Base-by-base conservation (phyloP, 169 alveolate species). In the Eimeria mitis region DNA sequence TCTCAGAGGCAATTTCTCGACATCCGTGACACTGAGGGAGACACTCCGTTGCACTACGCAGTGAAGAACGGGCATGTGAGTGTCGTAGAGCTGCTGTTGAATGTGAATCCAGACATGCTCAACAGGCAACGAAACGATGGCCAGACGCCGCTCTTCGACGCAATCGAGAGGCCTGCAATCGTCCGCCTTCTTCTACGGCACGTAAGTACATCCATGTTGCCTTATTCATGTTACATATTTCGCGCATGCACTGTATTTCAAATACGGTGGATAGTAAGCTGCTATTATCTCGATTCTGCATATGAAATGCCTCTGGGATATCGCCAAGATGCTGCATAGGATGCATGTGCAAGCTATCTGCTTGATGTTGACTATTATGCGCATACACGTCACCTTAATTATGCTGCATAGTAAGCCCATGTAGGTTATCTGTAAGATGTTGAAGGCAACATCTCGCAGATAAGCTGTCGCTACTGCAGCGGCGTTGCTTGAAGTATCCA, bases 11-110 rank as follows among this genome's bases (percentile, higher is more conserved):
- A 31, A 44, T 87, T 61, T 31, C 83, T 87, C 25, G 61, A 37
- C n/a, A 87, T 87, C 8, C 68, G 92, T 19, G 92, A 87, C 81
- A 87, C 23, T 28, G 81, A 61, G 34, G 92, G 92, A 16, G 92
- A 87, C 81, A 87, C 92, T 9, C 92, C 92, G 44, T 65, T 87
- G 81, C 92, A 87, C 65, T 61, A 87, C 37, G 92, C 92, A 37
- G 92, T 65, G n/a, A 87, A 87, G 92, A 73, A 73, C 21, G 92
- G 92, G 23, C 92, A 87, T 83, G 65, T 63, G 13, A 42, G 42
- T 21, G 83, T 87, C 49, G 63, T 87, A 34, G 92, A 87, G 49
- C 7, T 87, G 81, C 81, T 87, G 28, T 40, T 87, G 68, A 23
- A 37, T 23, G 23, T 4, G 3, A 49, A 63, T 19, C 92, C 92